Percentiles rank a stretch among this genome's conserved stretches.
phyloP scores from a whole-genome alignment of 129 eudicot genomes.

The Arctium minus region DNA sequence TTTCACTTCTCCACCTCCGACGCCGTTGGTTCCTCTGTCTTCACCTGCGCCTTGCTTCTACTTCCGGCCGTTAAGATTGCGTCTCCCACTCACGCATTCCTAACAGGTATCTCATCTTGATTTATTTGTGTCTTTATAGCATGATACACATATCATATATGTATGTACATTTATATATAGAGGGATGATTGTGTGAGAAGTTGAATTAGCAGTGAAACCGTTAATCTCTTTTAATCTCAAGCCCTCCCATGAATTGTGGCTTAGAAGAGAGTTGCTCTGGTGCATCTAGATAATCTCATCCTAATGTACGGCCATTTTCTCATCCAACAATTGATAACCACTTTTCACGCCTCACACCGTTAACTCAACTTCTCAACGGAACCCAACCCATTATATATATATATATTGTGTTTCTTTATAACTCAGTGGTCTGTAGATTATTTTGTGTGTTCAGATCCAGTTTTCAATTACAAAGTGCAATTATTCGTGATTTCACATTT shows the following conservation, averaged over 20 bases:
- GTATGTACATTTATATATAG: not conserved
- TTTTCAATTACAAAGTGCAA: not conserved
- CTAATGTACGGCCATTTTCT: no score
- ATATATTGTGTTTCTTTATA: not conserved
- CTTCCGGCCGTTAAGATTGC: not conserved
- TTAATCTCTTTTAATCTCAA: no score
- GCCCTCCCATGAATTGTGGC: no score
- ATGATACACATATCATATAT: not conserved
- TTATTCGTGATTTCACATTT: not conserved
- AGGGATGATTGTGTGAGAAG: no score
- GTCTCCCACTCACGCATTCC: not conserved
- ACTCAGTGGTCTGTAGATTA: not conserved
- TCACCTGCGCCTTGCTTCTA: not conserved
- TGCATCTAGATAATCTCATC: no score
- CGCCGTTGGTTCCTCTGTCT: not conserved
- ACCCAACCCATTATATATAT: not conserved
- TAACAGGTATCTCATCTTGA: not conserved
- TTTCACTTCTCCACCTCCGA: not conserved
- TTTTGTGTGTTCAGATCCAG: not conserved
- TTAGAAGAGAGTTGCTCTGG: no score
- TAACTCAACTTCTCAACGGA: no score
- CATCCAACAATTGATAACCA: no score
- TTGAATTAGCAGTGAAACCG: no score
- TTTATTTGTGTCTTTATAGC: not conserved
- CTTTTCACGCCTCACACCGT: no score